Evolutionary conservation across 2,329 filamentous ascomycete species (phyloP), one percentile per base, ranked within the genome.

Genomic region (Diaporthe amygdali): DNA sequence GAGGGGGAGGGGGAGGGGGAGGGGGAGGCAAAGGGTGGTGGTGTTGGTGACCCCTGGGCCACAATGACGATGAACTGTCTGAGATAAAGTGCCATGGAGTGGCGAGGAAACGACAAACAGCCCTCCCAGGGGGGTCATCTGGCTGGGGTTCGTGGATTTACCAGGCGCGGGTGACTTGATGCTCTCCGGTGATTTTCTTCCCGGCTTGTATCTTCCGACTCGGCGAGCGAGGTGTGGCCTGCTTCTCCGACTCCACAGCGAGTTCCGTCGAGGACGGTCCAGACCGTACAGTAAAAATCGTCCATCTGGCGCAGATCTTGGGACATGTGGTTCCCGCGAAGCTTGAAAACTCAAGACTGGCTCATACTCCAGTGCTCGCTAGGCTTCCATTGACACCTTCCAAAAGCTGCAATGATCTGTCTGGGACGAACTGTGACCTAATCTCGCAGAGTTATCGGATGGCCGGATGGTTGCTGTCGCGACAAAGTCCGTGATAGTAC

Each of bases 81-180:
- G 59, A 7, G 47, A 47, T 63, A 63, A 4, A 63, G 59, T 63
- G n/a, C 41, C 59, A 22, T 47, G 41, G 59, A 63, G 55, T 63
- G 59, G 59, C 27, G 41, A 63, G 59, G 39, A 30, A 17, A 47
- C 8, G 41, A 12, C 30, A 34, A 46, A 41, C 56, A 34, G 41
- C 56, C 56, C 22, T 39, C 39, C 34, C 25, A 32, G 56, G 56
- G 56, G 39, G n/a, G n/a, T n/a, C 20, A 25, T 12, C 8, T 25
- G 32, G 56, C 56, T 63, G 56, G 30, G 41, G 56, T 47, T 34
- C 27, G 14, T 25, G 59, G 41, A 37, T 37, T 25, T 34, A 17
- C 5, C 30, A 54, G 51, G 5, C 27, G 27, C 8, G 37, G 30
- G 41, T 9, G 2, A 20, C 15, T 14, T 37, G 41, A 49, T 64